Base-by-base conservation (phyloP, 78 protist genomes). In the Chrysochromulina tobinii region DNA sequence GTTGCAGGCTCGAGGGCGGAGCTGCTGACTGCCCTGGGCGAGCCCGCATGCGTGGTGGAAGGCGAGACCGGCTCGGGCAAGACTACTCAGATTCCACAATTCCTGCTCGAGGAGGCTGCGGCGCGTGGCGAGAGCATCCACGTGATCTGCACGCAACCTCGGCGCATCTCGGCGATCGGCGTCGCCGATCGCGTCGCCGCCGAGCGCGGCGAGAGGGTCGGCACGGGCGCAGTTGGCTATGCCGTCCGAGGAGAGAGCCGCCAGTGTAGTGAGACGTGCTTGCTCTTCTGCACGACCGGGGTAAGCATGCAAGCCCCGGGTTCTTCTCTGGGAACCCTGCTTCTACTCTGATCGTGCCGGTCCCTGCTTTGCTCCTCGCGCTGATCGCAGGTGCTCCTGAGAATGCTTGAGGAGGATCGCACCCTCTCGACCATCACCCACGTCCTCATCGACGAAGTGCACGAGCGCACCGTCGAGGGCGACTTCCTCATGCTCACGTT, bases 141-240 rank as follows among this genome's bases (percentile, higher is more conserved):
- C 85, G 92, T 97, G 68, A 75, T 98, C 21, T 83, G 94, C 83
- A 96, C 99, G 38, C 99, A 98, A 92, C 99, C 99, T 8, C 91
- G 99, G 51, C 87, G 99, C 38, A 87, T 98, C 20, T 92, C 98
- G 9, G 98, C 98, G 1, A 88, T 94, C 38, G 75, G 96, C 53
- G 95, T 98, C 0, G 97, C 99, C 3, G 92, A 90, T 89, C 90
- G 98, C 17, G 98, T 98, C 12, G 94, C 98, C 9, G 69, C 38
- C 14, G 98, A 98, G 93, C 89, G 98, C 81, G 85, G 89, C 67
- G 92, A 88, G 59, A 18, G 48, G 50, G 23, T 77, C 6, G 92
- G 92, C 67, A 18, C 5, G 57, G 38, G 38, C 38, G 11, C 77
- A 1, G 97, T 96, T 8, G 98, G 99, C 14, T 98, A 97, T 53